Evolutionary conservation across 2,329 filamentous ascomycete species (phyloP).

Genomic region (Xylariaceae sp.): DNA sequence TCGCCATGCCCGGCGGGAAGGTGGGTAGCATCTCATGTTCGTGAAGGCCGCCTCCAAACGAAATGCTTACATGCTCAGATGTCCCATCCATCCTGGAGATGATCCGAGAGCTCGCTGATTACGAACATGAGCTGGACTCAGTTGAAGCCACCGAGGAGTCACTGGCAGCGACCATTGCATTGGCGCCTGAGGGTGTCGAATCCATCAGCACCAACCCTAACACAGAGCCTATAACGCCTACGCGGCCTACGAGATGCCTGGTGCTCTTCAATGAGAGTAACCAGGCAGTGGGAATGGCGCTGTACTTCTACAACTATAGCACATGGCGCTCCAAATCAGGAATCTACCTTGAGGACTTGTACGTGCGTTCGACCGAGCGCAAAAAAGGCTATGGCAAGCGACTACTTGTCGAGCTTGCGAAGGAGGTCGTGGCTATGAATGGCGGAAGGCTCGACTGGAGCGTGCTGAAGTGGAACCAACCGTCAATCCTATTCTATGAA

Average conservation of each 20-base stretch:
- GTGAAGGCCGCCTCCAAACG: background rate
- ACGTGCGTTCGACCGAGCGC: slow-evolving; percentile 68
- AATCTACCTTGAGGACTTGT: slow-evolving; percentile 94
- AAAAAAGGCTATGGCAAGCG: slow-evolving; percentile 76
- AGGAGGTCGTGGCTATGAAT: slow-evolving; percentile 68
- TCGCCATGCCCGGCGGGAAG: slow-evolving; percentile 59
- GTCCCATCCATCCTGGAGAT: slow-evolving; percentile 76
- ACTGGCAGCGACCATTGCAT: slow-evolving; percentile 74
- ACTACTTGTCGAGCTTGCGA: slow-evolving; percentile 73
- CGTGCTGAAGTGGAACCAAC: slow-evolving; percentile 90
- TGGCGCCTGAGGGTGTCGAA: slow-evolving; percentile 56
- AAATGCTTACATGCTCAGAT: slow-evolving; percentile 50
- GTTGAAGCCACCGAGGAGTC: slow-evolving; percentile 77
- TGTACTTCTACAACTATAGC: slow-evolving; percentile 95
- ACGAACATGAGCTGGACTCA: slow-evolving; percentile 72
- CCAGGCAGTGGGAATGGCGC: slow-evolving; percentile 68
- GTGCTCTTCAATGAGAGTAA: slow-evolving; percentile 56
- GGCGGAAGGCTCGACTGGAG: slow-evolving; percentile 84
- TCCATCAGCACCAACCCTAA: slow-evolving; percentile 37
- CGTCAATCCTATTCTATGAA: slow-evolving; percentile 84
- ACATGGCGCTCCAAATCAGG: slow-evolving; percentile 88
- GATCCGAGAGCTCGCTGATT: slow-evolving; percentile 82
- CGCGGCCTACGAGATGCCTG: slow-evolving; percentile 72
- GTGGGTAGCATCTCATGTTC: slow-evolving; percentile 34
- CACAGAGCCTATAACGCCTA: slow-evolving; percentile 53